These are phyloP conservation scores for Podochytrium sp. DNA, from an alignment of 192 early-diverging fungal genomes.

Conservation along the genomic window DNA sequence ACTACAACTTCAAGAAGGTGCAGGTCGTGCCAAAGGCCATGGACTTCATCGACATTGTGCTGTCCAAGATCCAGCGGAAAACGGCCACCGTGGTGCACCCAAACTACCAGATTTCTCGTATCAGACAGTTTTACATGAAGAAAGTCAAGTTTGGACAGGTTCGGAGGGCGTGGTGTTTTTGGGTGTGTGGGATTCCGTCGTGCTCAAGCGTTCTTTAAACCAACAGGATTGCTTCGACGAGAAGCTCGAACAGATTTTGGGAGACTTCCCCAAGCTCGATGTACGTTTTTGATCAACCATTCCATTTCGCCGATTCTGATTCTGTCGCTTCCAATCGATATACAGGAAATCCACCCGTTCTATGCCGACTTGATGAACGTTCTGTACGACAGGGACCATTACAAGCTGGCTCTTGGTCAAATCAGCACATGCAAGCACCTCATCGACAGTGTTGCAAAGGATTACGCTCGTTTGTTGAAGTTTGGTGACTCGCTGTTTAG, in stretches of 20 bases:
- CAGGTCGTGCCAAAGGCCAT: slow-evolving; percentile 87
- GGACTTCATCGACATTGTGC: slow-evolving; percentile 97
- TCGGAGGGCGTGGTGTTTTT: not conserved
- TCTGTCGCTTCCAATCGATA: not conserved
- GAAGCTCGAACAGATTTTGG: slow-evolving; percentile 89
- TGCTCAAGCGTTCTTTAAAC: not conserved
- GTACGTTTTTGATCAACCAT: slow-evolving; percentile 49
- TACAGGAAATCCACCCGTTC: slow-evolving; percentile 97
- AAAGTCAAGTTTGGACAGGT: slow-evolving; percentile 98
- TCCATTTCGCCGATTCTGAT: not conserved
- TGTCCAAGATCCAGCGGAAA: slow-evolving; percentile 99
- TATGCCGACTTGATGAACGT: slow-evolving; percentile 99
- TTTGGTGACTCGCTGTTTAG: slow-evolving; percentile 99
- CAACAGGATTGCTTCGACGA: slow-evolving; percentile 85
- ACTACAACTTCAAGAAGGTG: slow-evolving; percentile 99
- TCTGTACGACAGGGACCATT: slow-evolving; percentile 99
- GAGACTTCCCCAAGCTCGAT: slow-evolving; percentile 98
- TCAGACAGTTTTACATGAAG: slow-evolving; percentile 98
- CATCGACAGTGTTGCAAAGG: slow-evolving; percentile 96
- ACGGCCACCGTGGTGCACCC: slow-evolving; percentile 95
- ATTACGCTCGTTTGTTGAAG: slow-evolving; percentile 95
- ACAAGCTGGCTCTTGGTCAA: slow-evolving; percentile 98
- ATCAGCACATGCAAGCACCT: slow-evolving; percentile 97
- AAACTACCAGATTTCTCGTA: slow-evolving; percentile 95
- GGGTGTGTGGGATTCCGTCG: not conserved